phyloP scores from a whole-genome alignment of 2,329 filamentous ascomycete genomes.

The Thelonectria olida region DNA sequence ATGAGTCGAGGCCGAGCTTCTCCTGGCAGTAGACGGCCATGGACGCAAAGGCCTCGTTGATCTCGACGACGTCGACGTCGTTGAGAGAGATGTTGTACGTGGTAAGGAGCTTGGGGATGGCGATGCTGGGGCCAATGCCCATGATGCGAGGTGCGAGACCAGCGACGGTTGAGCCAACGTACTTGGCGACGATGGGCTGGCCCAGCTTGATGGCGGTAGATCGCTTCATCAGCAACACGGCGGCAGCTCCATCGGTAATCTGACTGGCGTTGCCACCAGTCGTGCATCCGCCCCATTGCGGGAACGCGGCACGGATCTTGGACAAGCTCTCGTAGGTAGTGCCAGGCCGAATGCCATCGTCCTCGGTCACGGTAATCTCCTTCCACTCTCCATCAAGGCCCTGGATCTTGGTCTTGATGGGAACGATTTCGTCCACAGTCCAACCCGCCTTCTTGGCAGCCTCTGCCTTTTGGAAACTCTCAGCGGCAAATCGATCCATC shows the following conservation, averaged over 20 bases:
- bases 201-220: slow-evolving; percentile 86
- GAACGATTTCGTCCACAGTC: slow-evolving; percentile 94
- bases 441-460: slow-evolving; percentile 87
- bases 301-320: slow-evolving; percentile 92
- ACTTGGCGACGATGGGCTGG: slow-evolving; percentile 94
- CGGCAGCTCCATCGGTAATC: slow-evolving; percentile 92
- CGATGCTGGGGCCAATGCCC: slow-evolving; percentile 85
- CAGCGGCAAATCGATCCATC: slow-evolving; percentile 87
- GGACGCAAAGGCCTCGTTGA: slow-evolving; percentile 97
- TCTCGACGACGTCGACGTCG: slow-evolving; percentile 89
- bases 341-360: slow-evolving; percentile 91
- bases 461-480: slow-evolving; percentile 90
- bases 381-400: slow-evolving; percentile 83
- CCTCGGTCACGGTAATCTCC: slow-evolving; percentile 80
- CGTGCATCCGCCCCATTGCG: slow-evolving; percentile 84
- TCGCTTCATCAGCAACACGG: slow-evolving; percentile 92
- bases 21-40: slow-evolving; percentile 96
- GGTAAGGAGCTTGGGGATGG: slow-evolving; percentile 82
- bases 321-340: slow-evolving; percentile 84
- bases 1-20: slow-evolving; percentile 73
- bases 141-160: slow-evolving; percentile 94
- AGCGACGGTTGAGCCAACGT: slow-evolving; percentile 88
- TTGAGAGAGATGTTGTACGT: slow-evolving; percentile 81
- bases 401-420: slow-evolving; percentile 84
- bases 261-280: slow-evolving; percentile 96